Evolutionary conservation across 2,329 filamentous ascomycete species (phyloP), one percentile per base, ranked within the genome.

Genomic region (Periconia sp.): DNA sequence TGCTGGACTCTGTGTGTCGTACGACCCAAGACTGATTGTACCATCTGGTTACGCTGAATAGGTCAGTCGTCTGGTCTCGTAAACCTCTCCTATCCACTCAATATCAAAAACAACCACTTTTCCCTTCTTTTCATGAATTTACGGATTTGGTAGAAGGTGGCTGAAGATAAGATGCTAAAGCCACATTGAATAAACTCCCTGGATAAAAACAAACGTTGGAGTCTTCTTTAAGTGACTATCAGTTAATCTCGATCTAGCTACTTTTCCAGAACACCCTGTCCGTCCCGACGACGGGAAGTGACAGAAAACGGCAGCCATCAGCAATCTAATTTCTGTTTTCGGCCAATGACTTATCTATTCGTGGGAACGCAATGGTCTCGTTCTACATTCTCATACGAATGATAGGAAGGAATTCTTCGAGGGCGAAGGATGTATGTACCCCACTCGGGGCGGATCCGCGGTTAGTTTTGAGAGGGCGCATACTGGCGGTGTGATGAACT

Each of bases 301-400:
- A 73, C 71, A 69, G 64, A 63, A 72, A 73, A 73, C 71, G 69
- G 69, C 61, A 70, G 56, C 71, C 70, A 54, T 59, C 65, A 64
- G 64, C 41, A 53, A 49, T 27, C 48, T 45, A 3, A 50, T 58
- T 50, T 48, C 53, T 43, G 45, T 48, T 47, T 52, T 41, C 51
- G 48, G 46, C 64, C 62, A 62, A 63, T 59, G 17, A 49, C 53
- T 52, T 56, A 50, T 48, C 58, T 19, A 42, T 50, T 42, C 43
- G 47, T 46, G 45, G 46, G 41, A 51, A 54, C 40, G 47, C 49
- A 44, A 30, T 23, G 37, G 41, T 55, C 68, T 68, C 56, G 49
- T 8, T 27, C 23, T 27, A 27, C 23, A 27, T 27, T 3, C 23
- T 27, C 8, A 8, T 27, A 27, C 23, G 5, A 27, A 27, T 8